Percentiles rank a stretch among this genome's conserved stretches.
Conservation (phyloP, 2,329 filamentous ascomycete genomes). For the Hypoxylon sp. region DNA sequence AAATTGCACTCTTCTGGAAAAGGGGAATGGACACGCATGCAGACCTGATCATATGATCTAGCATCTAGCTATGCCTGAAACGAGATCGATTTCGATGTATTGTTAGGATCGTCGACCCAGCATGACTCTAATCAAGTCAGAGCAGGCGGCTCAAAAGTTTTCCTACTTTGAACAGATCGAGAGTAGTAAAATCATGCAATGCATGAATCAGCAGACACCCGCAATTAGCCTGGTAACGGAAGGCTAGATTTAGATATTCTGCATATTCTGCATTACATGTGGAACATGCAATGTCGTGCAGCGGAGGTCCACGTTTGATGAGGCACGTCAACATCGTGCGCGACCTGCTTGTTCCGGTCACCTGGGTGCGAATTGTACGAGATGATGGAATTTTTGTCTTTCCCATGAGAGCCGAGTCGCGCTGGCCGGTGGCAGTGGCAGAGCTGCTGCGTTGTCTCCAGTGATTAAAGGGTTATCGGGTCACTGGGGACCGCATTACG, state of each 20-base stretch:
- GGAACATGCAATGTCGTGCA: constrained; percentile 48
- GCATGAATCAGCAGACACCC: constrained; percentile 40
- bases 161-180: constrained; percentile 29
- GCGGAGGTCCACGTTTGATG: constrained; percentile 45
- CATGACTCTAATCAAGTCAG: constrained; percentile 29
- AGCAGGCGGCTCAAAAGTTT: constrained; percentile 30
- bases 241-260: constrained; percentile 44
- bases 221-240: constrained; percentile 36
- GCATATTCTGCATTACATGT: constrained; percentile 46
- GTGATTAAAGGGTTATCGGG: constrained; percentile 32
- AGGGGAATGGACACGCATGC: constrained; percentile 42
- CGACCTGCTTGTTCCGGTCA: constrained; percentile 38
- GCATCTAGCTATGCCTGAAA: constrained; percentile 34
- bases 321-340: constrained; percentile 44
- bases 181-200: constrained; percentile 36
- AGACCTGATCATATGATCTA: constrained; percentile 46
- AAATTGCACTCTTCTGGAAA: constrained; percentile 38
- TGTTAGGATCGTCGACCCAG: constrained; percentile 34
- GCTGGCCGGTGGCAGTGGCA: constrained; percentile 19
- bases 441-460: constrained; percentile 43
- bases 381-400: constrained; percentile 33
- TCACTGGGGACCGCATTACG: constrained; percentile 36
- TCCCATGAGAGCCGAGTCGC: constrained; percentile 29
- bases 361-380: constrained; percentile 32
- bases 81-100: constrained; percentile 31